Evolutionary conservation across 306 rosid species (phyloP), one percentile per base, ranked within the genome.

Genomic region (Aeschynomene evenia): DNA sequence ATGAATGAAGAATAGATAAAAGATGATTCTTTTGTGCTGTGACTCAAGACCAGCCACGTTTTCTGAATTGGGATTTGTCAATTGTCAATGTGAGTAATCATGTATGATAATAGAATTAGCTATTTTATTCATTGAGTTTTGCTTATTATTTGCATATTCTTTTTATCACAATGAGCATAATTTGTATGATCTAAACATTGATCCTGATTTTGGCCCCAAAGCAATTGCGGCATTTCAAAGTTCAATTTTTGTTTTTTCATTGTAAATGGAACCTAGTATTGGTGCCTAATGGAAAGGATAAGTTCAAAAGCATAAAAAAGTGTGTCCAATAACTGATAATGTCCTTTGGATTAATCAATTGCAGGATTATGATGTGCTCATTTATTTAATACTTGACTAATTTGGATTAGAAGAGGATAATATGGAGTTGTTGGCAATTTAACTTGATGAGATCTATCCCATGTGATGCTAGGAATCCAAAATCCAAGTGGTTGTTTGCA

Each of bases 1-100:
- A 77, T 24, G 97, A 93, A 85, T 93, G 85, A 89, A 49, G 68
- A 71, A n/a, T n/a, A n/a, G n/a, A n/a, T n/a, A 15, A 21, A 20
- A 45, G 65, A 67, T 31, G 24, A 36, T 70, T 65, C n/a, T 63
- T 55, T 54, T 49, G 54, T 63, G 43, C 75, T 48, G 23, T 71
- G 57, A 68, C 57, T 33, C 36, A 2, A 15, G 45, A 29, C 33
- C 40, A 49, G 49, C 21, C 31, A 14, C 16, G 6, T 16, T 43
- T 61, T 61, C 31, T 43, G 46, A 69, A 50, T 66, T 72, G 68
- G 34, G 52, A 56, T 28, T 68, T 63, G 81, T 58, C 51, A 45
- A 45, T 45, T 45, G 51, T 45, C 49, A 7, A 66, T 71, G 62
- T 72, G 66, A 65, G 69, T 46, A 56, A 42, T 66, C 66, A 22